Percentiles rank a stretch among this genome's conserved stretches.
Conservation (phyloP, 345 rosid species). For the Citrus hindsii region DNA sequence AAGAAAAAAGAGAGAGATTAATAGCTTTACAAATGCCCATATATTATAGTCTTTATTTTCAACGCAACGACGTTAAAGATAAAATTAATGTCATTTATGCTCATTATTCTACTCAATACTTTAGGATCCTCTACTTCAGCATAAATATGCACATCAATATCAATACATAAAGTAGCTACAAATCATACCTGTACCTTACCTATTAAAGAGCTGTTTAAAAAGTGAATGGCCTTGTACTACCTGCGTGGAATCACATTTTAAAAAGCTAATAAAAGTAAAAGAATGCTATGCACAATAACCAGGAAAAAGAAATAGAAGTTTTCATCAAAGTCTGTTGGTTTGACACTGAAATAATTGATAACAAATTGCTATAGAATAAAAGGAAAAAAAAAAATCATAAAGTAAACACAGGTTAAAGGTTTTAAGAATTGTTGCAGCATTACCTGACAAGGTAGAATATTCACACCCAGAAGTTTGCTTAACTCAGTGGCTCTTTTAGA, state of each 20-base stretch:
- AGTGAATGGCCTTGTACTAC: slow-evolving; percentile 88
- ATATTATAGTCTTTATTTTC: background rate
- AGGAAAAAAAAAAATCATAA: background rate
- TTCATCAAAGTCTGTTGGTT: background rate
- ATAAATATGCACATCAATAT: background rate
- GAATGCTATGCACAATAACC: background rate
- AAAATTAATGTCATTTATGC: background rate
- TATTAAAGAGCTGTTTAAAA: slow-evolving; percentile 57
- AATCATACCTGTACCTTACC: slow-evolving; percentile 25
- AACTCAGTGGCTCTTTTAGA: slow-evolving; percentile 73
- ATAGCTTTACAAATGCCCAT: background rate
- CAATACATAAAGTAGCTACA: background rate
- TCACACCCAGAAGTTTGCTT: slow-evolving; percentile 52
- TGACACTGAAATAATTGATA: background rate
- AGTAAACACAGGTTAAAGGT: background rate
- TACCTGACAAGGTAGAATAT: slow-evolving; percentile 71
- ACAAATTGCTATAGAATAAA: background rate
- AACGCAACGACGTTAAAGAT: background rate
- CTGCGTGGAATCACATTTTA: slow-evolving; percentile 30
- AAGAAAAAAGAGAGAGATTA: background rate
- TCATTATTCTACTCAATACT: background rate
- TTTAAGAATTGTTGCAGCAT: background rate
- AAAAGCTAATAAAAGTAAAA: background rate
- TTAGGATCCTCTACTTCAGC: background rate
- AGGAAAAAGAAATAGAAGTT: background rate